Conservation (phyloP, 495 filamentous ascomycete genomes). For the Neurospora africana region DNA sequence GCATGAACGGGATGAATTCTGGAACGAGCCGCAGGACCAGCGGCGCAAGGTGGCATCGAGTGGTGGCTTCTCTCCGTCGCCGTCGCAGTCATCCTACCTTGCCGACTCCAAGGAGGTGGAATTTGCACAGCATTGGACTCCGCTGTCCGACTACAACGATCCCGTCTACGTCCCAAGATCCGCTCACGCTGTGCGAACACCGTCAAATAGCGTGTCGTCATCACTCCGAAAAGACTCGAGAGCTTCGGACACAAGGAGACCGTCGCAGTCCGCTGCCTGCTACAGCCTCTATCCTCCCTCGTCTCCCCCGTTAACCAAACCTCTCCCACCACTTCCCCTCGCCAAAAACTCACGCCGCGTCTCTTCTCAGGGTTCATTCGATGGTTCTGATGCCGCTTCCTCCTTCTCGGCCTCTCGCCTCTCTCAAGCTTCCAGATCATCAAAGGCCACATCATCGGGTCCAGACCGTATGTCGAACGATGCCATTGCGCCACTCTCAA, state of each 20-base stretch:
- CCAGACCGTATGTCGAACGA: constrained; percentile 5
- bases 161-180: constrained; percentile 4
- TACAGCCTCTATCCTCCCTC: constrained; percentile 19
- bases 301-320: constrained; percentile 11
- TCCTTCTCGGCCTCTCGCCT: constrained; percentile 10
- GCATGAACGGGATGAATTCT: constrained; percentile 2
- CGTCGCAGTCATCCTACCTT: not conserved
- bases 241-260: constrained; percentile 15
- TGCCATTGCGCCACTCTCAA: not conserved
- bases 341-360: constrained; percentile 8
- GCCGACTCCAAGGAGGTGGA: not conserved
- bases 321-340: constrained; percentile 16
- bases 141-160: constrained; percentile 4
- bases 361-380: constrained; percentile 11
- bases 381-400: constrained; percentile 8
- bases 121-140: constrained; percentile 2
- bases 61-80: not conserved
- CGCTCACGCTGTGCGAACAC: not conserved
- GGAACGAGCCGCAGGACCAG: not conserved
- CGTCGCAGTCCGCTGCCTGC: constrained; percentile 8
- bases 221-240: constrained; percentile 14
- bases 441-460: not conserved
- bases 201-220: constrained; percentile 2
- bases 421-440: constrained; percentile 7
- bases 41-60: not conserved